Conservation (phyloP, 306 rosid species). For the Sesbania bispinosa region DNA sequence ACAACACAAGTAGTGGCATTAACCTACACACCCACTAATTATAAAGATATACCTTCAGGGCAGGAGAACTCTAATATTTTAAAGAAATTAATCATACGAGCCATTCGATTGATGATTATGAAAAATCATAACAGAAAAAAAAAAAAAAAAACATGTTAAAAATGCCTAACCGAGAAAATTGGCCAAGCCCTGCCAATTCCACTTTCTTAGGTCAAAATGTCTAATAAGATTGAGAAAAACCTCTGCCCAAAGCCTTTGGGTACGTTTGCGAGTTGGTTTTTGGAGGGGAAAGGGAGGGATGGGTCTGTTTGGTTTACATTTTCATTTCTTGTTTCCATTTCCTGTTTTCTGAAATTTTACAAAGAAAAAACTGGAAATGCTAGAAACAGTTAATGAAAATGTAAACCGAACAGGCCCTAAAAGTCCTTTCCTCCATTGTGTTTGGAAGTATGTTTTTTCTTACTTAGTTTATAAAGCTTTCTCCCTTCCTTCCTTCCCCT, state of each 20-base stretch:
- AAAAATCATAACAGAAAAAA: neutral
- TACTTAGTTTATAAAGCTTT: too few species aligned
- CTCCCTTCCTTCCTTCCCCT: too few species aligned
- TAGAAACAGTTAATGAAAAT: too few species aligned
- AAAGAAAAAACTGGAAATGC: too few species aligned
- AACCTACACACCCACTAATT: neutral
- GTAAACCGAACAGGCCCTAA: too few species aligned
- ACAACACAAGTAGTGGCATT: neutral
- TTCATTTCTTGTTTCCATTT: too few species aligned
- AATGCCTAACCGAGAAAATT: neutral
- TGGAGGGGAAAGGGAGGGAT: too few species aligned
- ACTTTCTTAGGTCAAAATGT: neutral
- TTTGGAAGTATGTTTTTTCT: too few species aligned
- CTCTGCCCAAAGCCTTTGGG: neutral
- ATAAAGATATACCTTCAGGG: neutral
- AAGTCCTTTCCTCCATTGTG: too few species aligned
- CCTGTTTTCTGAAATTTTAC: too few species aligned
- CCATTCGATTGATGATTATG: neutral
- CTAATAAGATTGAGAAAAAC: neutral
- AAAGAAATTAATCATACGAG: neutral
- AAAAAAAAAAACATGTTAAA: neutral
- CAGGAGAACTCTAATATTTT: slow-evolving; percentile 7
- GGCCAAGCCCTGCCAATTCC: neutral
- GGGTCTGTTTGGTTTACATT: too few species aligned
- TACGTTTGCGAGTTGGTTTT: too few species aligned